Conservation (phyloP, 306 rosid species). For the Rosa persica region DNA sequence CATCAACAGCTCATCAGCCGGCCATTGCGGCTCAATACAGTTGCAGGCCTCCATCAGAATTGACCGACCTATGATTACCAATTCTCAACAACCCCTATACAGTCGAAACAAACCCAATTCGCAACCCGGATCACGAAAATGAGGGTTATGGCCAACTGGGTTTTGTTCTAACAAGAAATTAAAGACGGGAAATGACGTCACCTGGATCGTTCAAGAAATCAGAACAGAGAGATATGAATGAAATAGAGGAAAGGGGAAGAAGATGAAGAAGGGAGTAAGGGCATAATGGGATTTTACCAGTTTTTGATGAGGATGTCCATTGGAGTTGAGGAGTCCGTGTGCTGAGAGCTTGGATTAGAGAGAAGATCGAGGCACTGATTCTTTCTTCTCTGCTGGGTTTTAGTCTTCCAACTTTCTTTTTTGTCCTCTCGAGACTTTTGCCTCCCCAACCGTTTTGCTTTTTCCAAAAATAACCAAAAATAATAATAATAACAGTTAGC, state of each 20-base stretch:
- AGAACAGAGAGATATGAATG: neutral
- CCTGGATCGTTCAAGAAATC: neutral
- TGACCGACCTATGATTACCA: slow-evolving; percentile 23
- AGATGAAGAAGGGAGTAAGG: neutral
- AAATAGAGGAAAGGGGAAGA: neutral
- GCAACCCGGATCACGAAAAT: no score
- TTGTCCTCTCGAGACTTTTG: neutral
- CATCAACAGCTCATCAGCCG: slow-evolving; percentile 68
- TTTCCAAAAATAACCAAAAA: neutral
- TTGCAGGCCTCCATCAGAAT: slow-evolving; percentile 63
- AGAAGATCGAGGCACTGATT: neutral
- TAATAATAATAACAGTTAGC: no score
- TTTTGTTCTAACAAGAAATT: neutral
- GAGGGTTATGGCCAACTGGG: neutral
- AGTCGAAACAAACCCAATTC: neutral
- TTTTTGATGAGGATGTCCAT: neutral
- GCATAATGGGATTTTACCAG: neutral
- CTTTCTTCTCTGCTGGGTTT: neutral
- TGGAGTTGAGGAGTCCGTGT: neutral
- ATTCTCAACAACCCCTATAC: slow-evolving; percentile 19
- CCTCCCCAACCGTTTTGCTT: neutral
- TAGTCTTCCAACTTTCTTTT: neutral
- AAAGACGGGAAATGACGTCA: neutral
- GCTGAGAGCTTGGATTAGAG: neutral
- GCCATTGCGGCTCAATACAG: slow-evolving; percentile 70